Percentiles rank a stretch among this genome's conserved stretches.
Conservation (phyloP, 2,329 filamentous ascomycete genomes). For the Tolypocladium sp. region DNA sequence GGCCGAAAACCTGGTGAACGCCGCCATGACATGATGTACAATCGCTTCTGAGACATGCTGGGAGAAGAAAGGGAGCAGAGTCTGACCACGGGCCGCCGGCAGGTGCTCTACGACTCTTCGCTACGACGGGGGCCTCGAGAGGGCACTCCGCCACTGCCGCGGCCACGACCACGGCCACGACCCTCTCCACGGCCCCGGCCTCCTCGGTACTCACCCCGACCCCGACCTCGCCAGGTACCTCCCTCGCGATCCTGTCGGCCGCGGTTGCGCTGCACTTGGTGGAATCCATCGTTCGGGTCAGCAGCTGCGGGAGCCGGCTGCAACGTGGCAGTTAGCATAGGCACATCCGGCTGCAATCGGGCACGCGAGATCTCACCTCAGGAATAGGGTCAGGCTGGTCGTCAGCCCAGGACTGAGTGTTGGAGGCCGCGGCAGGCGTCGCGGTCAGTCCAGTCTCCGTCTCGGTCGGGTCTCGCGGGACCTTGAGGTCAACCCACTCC, state of each 20-base stretch:
- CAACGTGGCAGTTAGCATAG: constrained; percentile 1
- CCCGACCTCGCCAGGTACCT: constrained; percentile 28
- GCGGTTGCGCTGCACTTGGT: constrained; percentile 57
- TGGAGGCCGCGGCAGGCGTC: constrained; percentile 45
- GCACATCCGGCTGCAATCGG: background rate
- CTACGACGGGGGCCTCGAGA: constrained; percentile 26
- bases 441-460: constrained; percentile 57
- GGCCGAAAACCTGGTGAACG: constrained; percentile 22
- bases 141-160: constrained; percentile 26
- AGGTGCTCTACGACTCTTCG: constrained; percentile 27
- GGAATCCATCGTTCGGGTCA: constrained; percentile 57
- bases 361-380: constrained; percentile 26
- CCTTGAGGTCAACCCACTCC: constrained; percentile 64
- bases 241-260: constrained; percentile 45
- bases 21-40: constrained; percentile 32
- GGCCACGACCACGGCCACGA: constrained; percentile 30
- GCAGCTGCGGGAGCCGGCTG: constrained; percentile 26
- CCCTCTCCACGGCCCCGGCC: constrained; percentile 43
- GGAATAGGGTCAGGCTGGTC: constrained; percentile 53
- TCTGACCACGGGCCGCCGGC: constrained; percentile 14
- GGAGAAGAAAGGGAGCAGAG: constrained; percentile 17
- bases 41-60: constrained; percentile 19
- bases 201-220: constrained; percentile 36
- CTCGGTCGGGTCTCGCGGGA: constrained; percentile 65
- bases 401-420: constrained; percentile 71